Evolutionary conservation across 2,329 filamentous ascomycete genomes (phyloP), one percentile per base, ranked within the genome.

Genomic region (Aspergillus cejpii): DNA sequence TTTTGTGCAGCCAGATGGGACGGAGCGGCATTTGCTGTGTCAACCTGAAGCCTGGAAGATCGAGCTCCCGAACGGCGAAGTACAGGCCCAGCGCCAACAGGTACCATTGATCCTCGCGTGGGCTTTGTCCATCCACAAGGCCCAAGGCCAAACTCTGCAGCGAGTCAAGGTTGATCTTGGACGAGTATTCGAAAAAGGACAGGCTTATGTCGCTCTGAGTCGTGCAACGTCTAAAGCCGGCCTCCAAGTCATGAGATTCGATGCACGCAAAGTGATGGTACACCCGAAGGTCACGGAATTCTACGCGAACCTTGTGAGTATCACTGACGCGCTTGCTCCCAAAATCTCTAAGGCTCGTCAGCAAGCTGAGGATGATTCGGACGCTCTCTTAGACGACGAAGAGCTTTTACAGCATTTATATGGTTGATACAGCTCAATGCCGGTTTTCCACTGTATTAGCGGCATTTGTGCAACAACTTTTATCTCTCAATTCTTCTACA

Each of bases 41-140:
- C 80, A 87, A 50, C 85, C 84, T 8, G 92, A 97, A 63, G 80
- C 85, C 27, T 98, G 92, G 92, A 98, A 96, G 66, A 86, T 95
- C 20, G 94, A 98, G 62, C 76, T 94, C n/a, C 92, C 92, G 1
- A 95, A 86, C 44, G 92, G 92, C 37, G 90, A 97, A 63, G 77
- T 97, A 1, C 89, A 95, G 65, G 92, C 92, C 1, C 87, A 87
- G 49, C 85, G 92, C 29, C 78, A 77, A 37, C 87, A 91, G 57
- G 67, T 91, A 1, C 92, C 92, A 0, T 75, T 98, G 40, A 97
- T 98, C 51, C 75, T 98, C 23, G 92, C 92, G 0, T 98, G 92
- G 92, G 92, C 92, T 1, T 71, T 98, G 15, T 95, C 89, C 1
- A 98, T 98, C 48, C 92, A 98, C 73, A 98, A 98, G 69, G 92